Percentiles rank a stretch among this genome's conserved stretches.
phyloP scores from a whole-genome alignment of 345 rosid species.

The Carallia pectinifolia region DNA sequence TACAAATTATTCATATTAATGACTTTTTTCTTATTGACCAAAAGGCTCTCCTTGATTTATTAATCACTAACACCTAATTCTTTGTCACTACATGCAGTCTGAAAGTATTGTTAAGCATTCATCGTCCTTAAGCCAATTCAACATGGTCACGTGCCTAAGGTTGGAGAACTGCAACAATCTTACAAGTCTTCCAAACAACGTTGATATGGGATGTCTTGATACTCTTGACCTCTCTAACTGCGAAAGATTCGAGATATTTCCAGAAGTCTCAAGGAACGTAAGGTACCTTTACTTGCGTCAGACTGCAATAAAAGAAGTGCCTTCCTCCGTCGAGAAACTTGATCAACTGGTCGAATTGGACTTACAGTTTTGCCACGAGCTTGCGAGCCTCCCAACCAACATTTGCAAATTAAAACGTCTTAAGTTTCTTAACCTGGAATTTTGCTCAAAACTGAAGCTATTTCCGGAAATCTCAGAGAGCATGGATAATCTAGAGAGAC shows the following conservation, averaged over 20 bases:
- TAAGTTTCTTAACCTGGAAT: neutral
- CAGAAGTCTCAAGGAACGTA: constrained; percentile 1
- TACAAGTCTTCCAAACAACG: neutral
- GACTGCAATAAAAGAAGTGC: neutral
- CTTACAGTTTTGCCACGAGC: neutral
- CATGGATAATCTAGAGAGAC: too few species aligned
- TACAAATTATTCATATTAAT: neutral
- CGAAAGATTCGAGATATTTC: neutral
- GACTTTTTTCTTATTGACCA: too few species aligned
- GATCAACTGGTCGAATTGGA: too few species aligned
- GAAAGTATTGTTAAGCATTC: too few species aligned
- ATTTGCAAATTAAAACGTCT: too few species aligned
- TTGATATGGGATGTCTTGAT: neutral
- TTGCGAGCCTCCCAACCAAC: constrained; percentile 2
- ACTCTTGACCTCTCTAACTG: constrained; percentile 2
- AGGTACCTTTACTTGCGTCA: neutral
- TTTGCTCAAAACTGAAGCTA: neutral
- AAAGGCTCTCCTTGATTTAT: too few species aligned
- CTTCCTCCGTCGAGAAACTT: too few species aligned
- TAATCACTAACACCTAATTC: too few species aligned
- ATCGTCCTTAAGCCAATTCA: too few species aligned
- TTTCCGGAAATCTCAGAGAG: too few species aligned
- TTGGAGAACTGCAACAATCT: neutral
- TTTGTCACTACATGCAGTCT: too few species aligned
- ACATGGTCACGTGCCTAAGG: too few species aligned